Evolutionary conservation across 2,329 filamentous ascomycete genomes (phyloP), one percentile per base, ranked within the genome.

Genomic region (Monilinia vaccinii-corymbosi): DNA sequence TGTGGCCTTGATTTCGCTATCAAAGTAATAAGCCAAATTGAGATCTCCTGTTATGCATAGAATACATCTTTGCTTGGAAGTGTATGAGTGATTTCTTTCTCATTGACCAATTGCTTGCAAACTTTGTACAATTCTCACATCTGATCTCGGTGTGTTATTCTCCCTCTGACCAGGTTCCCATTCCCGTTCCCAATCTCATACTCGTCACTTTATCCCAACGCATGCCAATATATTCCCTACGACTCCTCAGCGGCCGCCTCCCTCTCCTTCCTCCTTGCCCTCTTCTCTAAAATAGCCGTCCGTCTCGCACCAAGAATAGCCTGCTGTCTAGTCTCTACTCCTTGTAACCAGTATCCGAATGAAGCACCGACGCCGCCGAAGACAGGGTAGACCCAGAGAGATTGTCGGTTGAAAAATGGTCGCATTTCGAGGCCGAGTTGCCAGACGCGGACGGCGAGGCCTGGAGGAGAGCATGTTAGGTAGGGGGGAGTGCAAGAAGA

Each of bases 391-490:
- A 85, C 91, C 88, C 91, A 95, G 71, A 96, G 84, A 59, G 88
- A 88, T 73, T 87, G 81, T 71, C 81, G 84, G 77, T 88, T 86
- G 82, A 97, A 90, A 75, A 97, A 87, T 56, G 93, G 94, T 64
- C 92, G 91, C 91, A 96, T 96, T 79, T 99, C 91, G 74, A 99
- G 94, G 72, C 93, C 94, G 74, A 99, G 87, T 77, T 97, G 94
- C 90, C 92, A 97, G 76, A 94, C 83, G 70, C 93, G 89, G 72
- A 92, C 88, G 73, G 89, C 91, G 71, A 97, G 78, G 80, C 94
- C 94, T 99, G 69, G 21, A n/a, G 13, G 14, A 14, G 14, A 36
- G 34, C n/a, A n/a, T 10, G 38, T 50, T 9, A 28, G 32, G 16
- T 11, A 57, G 46, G 40, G 23, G 4, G 10, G 11, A 38, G 36